A percentile compares a stretch with the other conserved stretches of the same genome.
Conservation (phyloP, 2,329 filamentous ascomycete genomes). For the Nemania serpens region DNA sequence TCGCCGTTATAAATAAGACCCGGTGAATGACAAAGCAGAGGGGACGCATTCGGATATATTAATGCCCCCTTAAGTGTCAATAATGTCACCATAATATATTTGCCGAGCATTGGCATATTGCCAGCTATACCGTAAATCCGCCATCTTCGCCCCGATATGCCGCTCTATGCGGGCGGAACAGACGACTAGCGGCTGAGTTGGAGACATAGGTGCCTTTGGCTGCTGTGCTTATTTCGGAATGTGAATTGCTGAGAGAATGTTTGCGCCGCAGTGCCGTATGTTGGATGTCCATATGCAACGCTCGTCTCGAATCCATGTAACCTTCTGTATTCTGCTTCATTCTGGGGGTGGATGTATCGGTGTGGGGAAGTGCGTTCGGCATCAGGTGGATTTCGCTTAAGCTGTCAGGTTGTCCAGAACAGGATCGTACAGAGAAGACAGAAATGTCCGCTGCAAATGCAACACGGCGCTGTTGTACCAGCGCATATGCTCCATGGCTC, state of each 20-base stretch:
- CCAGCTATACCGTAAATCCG: slow-evolving; percentile 17
- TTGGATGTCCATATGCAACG: slow-evolving; percentile 1
- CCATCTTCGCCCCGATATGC: slow-evolving; percentile 27
- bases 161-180: slow-evolving; percentile 17
- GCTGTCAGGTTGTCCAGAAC: neutral
- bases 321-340: slow-evolving; percentile 1
- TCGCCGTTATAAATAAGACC: slow-evolving; percentile 17
- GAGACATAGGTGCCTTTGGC: neutral
- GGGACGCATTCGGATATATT: neutral
- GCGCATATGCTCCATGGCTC: slow-evolving; percentile 8
- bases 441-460: slow-evolving; percentile 10
- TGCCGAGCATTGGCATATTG: slow-evolving; percentile 21
- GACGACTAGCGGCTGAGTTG: neutral
- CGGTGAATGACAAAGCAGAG: slow-evolving; percentile 9
- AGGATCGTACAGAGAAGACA: slow-evolving; percentile 7
- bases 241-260: neutral
- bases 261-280: neutral
- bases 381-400: slow-evolving; percentile 6
- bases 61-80: slow-evolving; percentile 10
- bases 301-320: slow-evolving; percentile 7
- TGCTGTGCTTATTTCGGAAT: neutral
- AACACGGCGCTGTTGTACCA: slow-evolving; percentile 1
- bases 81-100: slow-evolving; percentile 25
- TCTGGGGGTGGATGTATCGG: neutral
- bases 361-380: slow-evolving; percentile 1